phyloP scores from a whole-genome alignment of 2,329 filamentous ascomycete genomes.

The Alternaria rosae region DNA sequence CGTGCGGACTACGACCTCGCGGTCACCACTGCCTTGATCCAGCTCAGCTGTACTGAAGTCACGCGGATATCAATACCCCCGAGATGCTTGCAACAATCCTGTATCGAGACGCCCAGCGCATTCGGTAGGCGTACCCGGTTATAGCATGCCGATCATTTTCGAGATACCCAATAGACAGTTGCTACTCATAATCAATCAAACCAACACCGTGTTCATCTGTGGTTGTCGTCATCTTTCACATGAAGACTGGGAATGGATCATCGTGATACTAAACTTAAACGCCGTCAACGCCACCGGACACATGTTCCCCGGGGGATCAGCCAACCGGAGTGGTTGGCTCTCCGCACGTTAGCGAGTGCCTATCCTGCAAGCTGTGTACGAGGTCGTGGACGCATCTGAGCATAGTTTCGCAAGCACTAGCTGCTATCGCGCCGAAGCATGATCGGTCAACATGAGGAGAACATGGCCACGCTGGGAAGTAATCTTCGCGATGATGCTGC shows the following conservation, averaged over 20 bases:
- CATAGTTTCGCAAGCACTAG: background rate
- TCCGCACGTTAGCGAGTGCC: conserved; percentile 16
- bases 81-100: background rate
- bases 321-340: conserved; percentile 25
- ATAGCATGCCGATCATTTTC: conserved; percentile 10
- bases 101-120: conserved; percentile 3
- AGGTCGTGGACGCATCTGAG: background rate
- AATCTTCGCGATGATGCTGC: conserved; percentile 7
- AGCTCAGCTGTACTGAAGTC: background rate
- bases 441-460: conserved; percentile 13
- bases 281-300: conserved; percentile 9
- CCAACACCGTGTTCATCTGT: background rate
- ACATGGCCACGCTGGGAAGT: conserved; percentile 1
- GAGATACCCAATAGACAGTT: conserved; percentile 17
- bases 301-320: conserved; percentile 2
- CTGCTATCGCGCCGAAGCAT: background rate
- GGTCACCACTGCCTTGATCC: background rate
- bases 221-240: background rate
- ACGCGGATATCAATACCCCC: background rate
- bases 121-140: conserved; percentile 2
- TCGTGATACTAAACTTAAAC: conserved; percentile 1
- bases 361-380: background rate
- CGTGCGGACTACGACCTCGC: background rate
- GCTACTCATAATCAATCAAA: conserved; percentile 2
- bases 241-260: background rate